Evolutionary conservation across 306 rosid genomes (phyloP), one percentile per base, ranked within the genome.

Genomic region (Trifolium pratense): DNA sequence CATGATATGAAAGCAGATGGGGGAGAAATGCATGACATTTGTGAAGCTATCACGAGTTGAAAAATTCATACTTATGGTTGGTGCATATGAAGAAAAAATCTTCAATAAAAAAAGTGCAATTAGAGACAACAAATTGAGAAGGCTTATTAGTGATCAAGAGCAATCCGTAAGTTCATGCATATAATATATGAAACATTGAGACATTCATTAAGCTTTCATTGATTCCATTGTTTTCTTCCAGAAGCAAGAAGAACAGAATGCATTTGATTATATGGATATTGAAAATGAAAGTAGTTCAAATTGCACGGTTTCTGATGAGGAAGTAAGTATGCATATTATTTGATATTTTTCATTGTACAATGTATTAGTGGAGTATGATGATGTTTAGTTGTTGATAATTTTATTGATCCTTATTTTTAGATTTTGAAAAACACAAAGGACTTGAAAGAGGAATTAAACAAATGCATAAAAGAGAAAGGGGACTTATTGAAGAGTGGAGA

Each of bases 31-130:
- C 73, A 76, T 9, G 42, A 31, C 79, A 10, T 87, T 32, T 69
- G 32, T 83, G 15, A 87, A 83, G 75, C 6, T 79, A 16, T 87
- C 91, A 0, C 79, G 88, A 68, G 90, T 81, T 20, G 94, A 89
- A 68, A 83, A 62, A 2, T 89, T 87, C 59, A 72, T 85, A 56
- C 87, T 81, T 31, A 53, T 43, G 52, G 83, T 87, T 75, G 89
- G 90, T 3, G 1, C 70, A 0, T 70, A 72, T 37, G 95, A 89
- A 70, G 91, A 89, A 16, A 75, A 75, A 48, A 75, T 85, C 17
- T 87, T 87, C 36, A 67, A 31, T 34, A 89, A 52, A 81, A 81
- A 88, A 78, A 69, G 75, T 0, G 79, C 74, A 9, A n/a, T 83
- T 1, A 58, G 56, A 14, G 87, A 70, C 7, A 16, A 37, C 2